Conservation (phyloP, 805 yeast genomes). For the Wickerhamiella hasegawae region DNA sequence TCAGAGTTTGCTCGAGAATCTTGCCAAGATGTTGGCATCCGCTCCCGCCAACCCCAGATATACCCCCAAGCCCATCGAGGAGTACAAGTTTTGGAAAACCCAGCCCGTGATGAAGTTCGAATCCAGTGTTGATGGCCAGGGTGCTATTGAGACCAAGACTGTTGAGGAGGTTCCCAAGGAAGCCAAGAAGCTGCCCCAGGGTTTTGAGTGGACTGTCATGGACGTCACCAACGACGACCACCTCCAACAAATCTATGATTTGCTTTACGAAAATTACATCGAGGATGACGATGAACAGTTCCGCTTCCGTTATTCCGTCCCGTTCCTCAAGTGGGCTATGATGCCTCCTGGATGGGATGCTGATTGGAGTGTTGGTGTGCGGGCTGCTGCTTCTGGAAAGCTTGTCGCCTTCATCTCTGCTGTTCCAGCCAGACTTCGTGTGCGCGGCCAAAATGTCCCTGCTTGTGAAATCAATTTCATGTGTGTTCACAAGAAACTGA, state of each 20-base stretch:
- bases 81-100: conserved; percentile 93
- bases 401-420: conserved; percentile 88
- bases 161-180: conserved; percentile 54
- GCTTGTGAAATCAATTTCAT: conserved; percentile 80
- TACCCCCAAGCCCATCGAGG: conserved; percentile 43
- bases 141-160: conserved; percentile 66
- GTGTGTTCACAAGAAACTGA: conserved; percentile 83
- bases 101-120: conserved; percentile 79
- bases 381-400: conserved; percentile 61
- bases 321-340: conserved; percentile 82
- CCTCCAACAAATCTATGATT: conserved; percentile 59
- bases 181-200: conserved; percentile 57
- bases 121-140: conserved; percentile 34
- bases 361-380: conserved; percentile 88
- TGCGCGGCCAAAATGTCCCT: conserved; percentile 32
- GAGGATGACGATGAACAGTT: conserved; percentile 88
- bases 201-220: conserved; percentile 79
- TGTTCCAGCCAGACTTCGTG: conserved; percentile 55
- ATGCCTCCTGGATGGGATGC: conserved; percentile 82
- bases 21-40: conserved; percentile 2
- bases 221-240: conserved; percentile 42
- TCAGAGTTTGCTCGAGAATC: neutral
- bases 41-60: neutral
- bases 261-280: conserved; percentile 79
- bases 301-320: conserved; percentile 74